Percentiles rank a stretch among this genome's conserved stretches.
phyloP scores from a whole-genome alignment of 176 grass and related monocot species.

The Cenchrus fungigraminus region DNA sequence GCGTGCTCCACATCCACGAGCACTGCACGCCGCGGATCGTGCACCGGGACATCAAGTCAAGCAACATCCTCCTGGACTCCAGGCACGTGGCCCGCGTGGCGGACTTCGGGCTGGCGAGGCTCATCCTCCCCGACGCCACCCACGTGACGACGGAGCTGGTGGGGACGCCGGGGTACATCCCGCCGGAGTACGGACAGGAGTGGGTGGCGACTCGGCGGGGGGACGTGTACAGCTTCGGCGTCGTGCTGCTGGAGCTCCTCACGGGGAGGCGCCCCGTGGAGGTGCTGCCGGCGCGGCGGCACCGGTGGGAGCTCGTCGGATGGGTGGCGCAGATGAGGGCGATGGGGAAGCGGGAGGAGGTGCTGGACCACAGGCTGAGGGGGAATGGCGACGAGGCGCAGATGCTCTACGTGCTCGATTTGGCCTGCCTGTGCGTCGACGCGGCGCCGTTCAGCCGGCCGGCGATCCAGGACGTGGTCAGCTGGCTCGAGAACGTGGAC shows the following conservation, averaged over 20 bases:
- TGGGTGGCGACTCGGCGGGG: constrained; percentile 66
- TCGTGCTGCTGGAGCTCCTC: constrained; percentile 88
- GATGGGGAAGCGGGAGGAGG: constrained; percentile 21
- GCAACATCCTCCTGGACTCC: constrained; percentile 84
- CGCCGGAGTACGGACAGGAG: constrained; percentile 64
- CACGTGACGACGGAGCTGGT: constrained; percentile 68
- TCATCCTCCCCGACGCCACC: constrained; percentile 42
- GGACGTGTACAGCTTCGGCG: constrained; percentile 89
- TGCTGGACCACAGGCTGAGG: constrained; percentile 37
- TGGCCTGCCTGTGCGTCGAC: constrained; percentile 54
- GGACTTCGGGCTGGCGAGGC: constrained; percentile 61
- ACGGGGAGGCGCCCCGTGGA: constrained; percentile 59
- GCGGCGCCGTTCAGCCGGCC: constrained; percentile 51
- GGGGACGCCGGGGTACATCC: constrained; percentile 63
- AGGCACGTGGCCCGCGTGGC: constrained; percentile 45
- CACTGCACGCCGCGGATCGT: constrained; percentile 65
- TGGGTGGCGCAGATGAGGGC: constrained; percentile 47
- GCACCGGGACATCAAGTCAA: constrained; percentile 87
- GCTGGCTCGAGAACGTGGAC: constrained; percentile 60
- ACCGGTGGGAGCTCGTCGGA: constrained; percentile 34
- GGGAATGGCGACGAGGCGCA: constrained; percentile 30
- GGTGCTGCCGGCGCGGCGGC: background rate
- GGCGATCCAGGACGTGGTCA: constrained; percentile 55
- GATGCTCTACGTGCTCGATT: constrained; percentile 62
- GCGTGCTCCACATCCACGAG: constrained; percentile 63